Percentiles rank a stretch among this genome's conserved stretches.
phyloP scores from a whole-genome alignment of 2,329 filamentous ascomycete genomes.

The Aspergillus udagawae region DNA sequence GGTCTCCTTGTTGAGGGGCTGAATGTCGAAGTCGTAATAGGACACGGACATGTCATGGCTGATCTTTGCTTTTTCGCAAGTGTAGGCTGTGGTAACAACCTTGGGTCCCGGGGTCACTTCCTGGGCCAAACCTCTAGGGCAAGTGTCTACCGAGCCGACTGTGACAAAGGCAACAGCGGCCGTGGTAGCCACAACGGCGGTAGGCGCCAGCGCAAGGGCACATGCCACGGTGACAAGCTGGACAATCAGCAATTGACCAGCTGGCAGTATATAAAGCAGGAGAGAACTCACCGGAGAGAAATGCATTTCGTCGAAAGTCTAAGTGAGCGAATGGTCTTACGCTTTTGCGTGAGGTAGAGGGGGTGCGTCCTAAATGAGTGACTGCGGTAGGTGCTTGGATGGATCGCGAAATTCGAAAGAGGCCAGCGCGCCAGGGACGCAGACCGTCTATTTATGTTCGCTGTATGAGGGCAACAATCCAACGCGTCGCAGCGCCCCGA shows the following conservation, averaged over 20 bases:
- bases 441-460: not conserved
- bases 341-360: not conserved
- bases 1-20: slow-evolving; percentile 9
- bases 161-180: slow-evolving; percentile 9
- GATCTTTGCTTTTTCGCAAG: slow-evolving; percentile 12
- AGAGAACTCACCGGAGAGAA: slow-evolving; percentile 2
- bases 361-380: not conserved
- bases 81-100: slow-evolving; percentile 3
- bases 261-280: not conserved
- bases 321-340: not conserved
- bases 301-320: not conserved
- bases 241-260: not conserved
- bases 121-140: slow-evolving; percentile 1
- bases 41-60: slow-evolving; percentile 9
- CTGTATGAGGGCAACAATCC: not conserved
- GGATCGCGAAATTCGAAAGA: not conserved
- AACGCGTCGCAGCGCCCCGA: not conserved
- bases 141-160: slow-evolving; percentile 10
- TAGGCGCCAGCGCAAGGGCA: slow-evolving; percentile 10
- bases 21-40: slow-evolving; percentile 13
- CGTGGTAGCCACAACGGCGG: slow-evolving; percentile 8
- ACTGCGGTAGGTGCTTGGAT: not conserved
- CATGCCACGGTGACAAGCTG: slow-evolving; percentile 6
- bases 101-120: not conserved
- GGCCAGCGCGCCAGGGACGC: not conserved